phyloP scores from a whole-genome alignment of 1,284 basidiomycete genomes.

The Phlebopus sp. region DNA sequence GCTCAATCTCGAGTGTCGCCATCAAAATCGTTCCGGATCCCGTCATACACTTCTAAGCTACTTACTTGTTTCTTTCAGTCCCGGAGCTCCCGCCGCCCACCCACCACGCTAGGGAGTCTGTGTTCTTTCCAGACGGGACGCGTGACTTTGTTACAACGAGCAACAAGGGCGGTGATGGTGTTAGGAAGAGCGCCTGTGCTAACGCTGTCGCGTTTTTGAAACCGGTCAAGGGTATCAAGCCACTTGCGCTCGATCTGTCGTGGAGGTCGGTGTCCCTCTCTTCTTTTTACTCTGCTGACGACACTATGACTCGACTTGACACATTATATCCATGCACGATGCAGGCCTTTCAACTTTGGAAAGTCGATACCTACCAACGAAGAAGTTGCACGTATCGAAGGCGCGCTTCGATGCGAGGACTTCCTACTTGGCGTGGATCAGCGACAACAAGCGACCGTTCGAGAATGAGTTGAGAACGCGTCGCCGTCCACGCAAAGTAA shows the following conservation, averaged over 20 bases:
- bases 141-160: constrained; percentile 28
- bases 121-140: constrained; percentile 37
- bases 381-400: constrained; percentile 37
- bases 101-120: constrained; percentile 31
- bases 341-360: constrained; percentile 45
- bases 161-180: constrained; percentile 4
- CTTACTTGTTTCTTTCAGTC: constrained; percentile 37
- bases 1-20: constrained; percentile 10
- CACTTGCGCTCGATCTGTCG: constrained; percentile 59
- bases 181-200: constrained; percentile 1
- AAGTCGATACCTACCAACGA: constrained; percentile 46
- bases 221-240: constrained; percentile 56
- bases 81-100: constrained; percentile 52
- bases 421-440: constrained; percentile 11
- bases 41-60: constrained; percentile 12
- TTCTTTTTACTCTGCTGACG: too few species aligned
- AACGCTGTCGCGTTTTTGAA: constrained; percentile 38
- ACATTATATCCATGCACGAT: constrained; percentile 5
- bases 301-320: too few species aligned
- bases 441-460: too few species aligned
- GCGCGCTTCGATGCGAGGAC: constrained; percentile 29
- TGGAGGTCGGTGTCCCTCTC: constrained; percentile 53
- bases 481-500: too few species aligned
- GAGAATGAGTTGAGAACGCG: too few species aligned
- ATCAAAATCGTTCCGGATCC: constrained; percentile 15